These are phyloP conservation scores for Smithsoniella earleae DNA, from an alignment of 163 green algal genomes.

Conservation along the genomic window DNA sequence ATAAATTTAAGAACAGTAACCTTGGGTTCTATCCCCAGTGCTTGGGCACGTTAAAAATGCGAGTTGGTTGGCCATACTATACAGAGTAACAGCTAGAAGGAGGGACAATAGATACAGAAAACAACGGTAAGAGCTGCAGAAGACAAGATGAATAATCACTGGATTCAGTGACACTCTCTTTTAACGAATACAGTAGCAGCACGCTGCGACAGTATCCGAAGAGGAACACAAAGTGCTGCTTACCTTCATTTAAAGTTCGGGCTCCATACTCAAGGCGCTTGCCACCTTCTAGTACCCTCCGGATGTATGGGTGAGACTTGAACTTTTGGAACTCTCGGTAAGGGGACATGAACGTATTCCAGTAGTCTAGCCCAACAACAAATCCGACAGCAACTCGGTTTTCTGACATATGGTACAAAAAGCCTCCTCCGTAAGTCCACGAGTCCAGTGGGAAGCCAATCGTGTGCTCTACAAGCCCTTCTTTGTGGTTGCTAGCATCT, in stretches of 20 bases:
- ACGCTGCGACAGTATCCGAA: too few relatives aligned
- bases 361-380: slow-evolving; percentile 84
- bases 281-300: slow-evolving; percentile 64
- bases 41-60: too few relatives aligned
- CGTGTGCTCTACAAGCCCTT: slow-evolving; percentile 58
- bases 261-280: slow-evolving; percentile 82
- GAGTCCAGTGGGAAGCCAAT: slow-evolving; percentile 66
- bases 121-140: too few relatives aligned
- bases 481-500: slow-evolving; percentile 34
- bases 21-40: too few relatives aligned
- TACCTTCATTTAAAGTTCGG: slow-evolving; percentile 77
- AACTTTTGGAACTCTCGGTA: slow-evolving; percentile 82
- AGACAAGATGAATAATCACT: too few relatives aligned
- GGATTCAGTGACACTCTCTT: too few relatives aligned
- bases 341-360: slow-evolving; percentile 69
- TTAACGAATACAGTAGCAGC: too few relatives aligned
- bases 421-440: slow-evolving; percentile 72
- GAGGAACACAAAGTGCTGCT: too few relatives aligned
- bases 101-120: too few relatives aligned
- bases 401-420: slow-evolving; percentile 86
- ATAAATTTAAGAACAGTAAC: too few relatives aligned
- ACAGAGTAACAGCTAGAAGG: too few relatives aligned
- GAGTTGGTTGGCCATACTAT: too few relatives aligned
- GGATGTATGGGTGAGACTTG: slow-evolving; percentile 76
- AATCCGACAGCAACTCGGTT: slow-evolving; percentile 58